Base-by-base conservation (phyloP, 2,329 filamentous ascomycete genomes). In the Phialophora tarda region DNA sequence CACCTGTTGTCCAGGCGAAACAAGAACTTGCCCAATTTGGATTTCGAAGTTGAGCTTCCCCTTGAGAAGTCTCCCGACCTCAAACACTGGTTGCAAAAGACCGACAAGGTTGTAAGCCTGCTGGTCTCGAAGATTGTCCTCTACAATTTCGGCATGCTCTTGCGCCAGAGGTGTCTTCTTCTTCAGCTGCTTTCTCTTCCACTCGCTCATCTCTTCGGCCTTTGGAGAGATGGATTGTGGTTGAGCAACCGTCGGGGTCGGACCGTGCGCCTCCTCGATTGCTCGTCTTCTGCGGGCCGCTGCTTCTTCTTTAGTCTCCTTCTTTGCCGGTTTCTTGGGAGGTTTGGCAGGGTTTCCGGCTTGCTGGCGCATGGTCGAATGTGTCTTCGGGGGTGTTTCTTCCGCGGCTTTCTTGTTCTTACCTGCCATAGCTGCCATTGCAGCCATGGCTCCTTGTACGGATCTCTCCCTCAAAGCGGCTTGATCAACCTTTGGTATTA, bases 1-100 rank as follows among this genome's bases (percentile, higher is more conserved):
- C 41, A 66, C 5, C 26, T 64, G 69, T 66, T 32, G 63, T n/a
- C 70, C 60, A 2, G 73, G 71, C 8, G 77, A 64, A 4, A 71
- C 47, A 21, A 79, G 64, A 23, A 78, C 62, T 32, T 80, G 71
- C 0, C 79, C 80, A 32, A 82, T 60, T 59, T 78, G 73, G 0
- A 78, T 66, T 63, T 80, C 77, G 62, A 82, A 68, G 4, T 66
- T 72, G 8, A 81, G 28, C 2, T 65, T 57, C 3, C 78, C 79
- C 41, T 59, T 66, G 55, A 79, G 80, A 24, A 68, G 73, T 64
- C 74, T 73, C 12, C 74, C 75, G 6, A 71, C 73, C 59, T 77
- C 73, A n/a, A 82, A 72, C 2, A 73, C 63, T 5, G 74, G 76
- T 23, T 72, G 58, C 8, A 81, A 62, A 2, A 69, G 66, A 24